Conservation (phyloP, 1,284 basidiomycete genomes). For the Cryptococcus hybrid region DNA sequence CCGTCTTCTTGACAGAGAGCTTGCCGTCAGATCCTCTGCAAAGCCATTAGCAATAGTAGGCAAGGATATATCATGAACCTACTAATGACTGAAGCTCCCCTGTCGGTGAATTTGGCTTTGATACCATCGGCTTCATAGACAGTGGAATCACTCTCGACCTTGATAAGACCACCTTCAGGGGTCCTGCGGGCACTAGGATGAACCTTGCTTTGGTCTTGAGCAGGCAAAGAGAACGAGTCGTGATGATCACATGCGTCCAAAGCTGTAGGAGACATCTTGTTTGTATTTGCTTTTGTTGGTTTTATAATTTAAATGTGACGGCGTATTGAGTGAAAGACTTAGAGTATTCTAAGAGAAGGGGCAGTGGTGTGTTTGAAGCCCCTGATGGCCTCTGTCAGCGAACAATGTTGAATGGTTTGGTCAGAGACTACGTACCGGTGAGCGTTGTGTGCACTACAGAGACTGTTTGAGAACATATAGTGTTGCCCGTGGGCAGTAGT, state of each 20-base stretch:
- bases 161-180: conserved; percentile 59
- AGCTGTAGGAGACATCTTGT: conserved; percentile 49
- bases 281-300: conserved; percentile 9
- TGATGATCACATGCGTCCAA: conserved; percentile 37
- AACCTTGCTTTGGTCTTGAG: conserved; percentile 55
- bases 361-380: conserved; percentile 52
- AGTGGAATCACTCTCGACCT: conserved; percentile 80
- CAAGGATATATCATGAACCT: conserved; percentile 15
- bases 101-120: conserved; percentile 78
- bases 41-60: neutral
- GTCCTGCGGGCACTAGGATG: conserved; percentile 84
- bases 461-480: conserved; percentile 47
- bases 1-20: conserved; percentile 67
- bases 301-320: conserved; percentile 3
- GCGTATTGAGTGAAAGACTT: conserved; percentile 19
- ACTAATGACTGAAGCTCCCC: conserved; percentile 67
- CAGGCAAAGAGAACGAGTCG: conserved; percentile 56
- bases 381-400: conserved; percentile 20
- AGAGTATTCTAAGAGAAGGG: conserved; percentile 37
- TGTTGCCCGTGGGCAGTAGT: conserved; percentile 17
- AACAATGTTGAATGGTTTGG: conserved; percentile 1
- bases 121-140: conserved; percentile 74
- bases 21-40: conserved; percentile 60
- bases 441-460: conserved; percentile 46
- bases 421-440: conserved; percentile 32